phyloP scores from a whole-genome alignment of 108 stramenopile species.

The Aureococcus anophagefferens region DNA sequence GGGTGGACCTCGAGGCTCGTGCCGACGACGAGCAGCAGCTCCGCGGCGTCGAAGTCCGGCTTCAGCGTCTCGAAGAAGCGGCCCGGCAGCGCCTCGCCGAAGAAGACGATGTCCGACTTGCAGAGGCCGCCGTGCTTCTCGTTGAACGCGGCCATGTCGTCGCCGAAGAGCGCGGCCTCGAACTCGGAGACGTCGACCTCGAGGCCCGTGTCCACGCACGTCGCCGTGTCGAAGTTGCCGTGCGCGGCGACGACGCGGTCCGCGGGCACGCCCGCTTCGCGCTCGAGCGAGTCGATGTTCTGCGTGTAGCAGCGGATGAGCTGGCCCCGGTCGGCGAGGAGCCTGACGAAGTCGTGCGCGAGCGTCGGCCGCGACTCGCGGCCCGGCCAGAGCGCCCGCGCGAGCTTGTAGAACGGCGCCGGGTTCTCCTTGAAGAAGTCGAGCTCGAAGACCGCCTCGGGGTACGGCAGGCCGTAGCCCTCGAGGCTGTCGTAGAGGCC shows the following conservation, averaged over 20 bases:
- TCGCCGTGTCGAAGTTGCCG: constrained; percentile 53
- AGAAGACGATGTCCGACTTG: constrained; percentile 51
- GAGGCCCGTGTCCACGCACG: neutral
- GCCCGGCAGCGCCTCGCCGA: constrained; percentile 38
- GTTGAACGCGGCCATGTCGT: neutral
- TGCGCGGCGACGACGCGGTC: constrained; percentile 80
- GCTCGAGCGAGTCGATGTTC: constrained; percentile 84
- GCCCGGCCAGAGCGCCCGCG: constrained; percentile 62
- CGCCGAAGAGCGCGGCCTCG: neutral
- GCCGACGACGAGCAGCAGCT: constrained; percentile 38
- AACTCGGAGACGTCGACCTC: neutral
- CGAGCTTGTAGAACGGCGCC: constrained; percentile 27
- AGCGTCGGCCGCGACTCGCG: constrained; percentile 65
- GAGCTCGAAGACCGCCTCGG: constrained; percentile 84
- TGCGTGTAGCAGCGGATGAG: constrained; percentile 75
- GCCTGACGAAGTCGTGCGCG: constrained; percentile 72
- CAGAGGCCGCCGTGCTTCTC: constrained; percentile 19
- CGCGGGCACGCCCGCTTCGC: constrained; percentile 58
- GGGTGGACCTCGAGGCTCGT: constrained; percentile 65
- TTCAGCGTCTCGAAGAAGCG: constrained; percentile 17
- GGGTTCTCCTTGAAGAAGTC: constrained; percentile 48
- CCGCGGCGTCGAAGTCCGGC: constrained; percentile 25
- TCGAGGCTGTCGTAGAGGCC: constrained; percentile 79
- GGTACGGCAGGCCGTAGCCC: constrained; percentile 68
- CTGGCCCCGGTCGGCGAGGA: constrained; percentile 61